Percentiles rank a stretch among this genome's conserved stretches.
Conservation (phyloP, 2,329 filamentous ascomycete genomes). For the Diaporthe ampelina region DNA sequence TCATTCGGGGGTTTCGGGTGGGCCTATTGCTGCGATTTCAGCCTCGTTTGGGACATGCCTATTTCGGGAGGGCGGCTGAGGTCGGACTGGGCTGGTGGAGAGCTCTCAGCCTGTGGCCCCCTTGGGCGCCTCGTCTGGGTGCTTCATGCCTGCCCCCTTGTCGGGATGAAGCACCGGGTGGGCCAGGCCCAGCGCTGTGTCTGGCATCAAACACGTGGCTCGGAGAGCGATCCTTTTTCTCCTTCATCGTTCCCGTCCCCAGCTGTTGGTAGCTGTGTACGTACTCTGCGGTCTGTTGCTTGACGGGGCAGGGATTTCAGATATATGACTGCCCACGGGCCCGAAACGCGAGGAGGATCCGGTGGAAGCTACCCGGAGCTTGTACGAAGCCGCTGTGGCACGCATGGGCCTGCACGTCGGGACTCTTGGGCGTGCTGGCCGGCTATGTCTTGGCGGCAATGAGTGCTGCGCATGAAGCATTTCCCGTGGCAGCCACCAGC, state of each 20-base stretch:
- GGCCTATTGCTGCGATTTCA: constrained; percentile 32
- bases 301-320: constrained; percentile 14
- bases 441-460: background rate
- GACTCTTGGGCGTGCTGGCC: background rate
- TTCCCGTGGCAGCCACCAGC: background rate
- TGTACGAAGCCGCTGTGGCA: constrained; percentile 14
- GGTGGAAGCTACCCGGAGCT: constrained; percentile 15
- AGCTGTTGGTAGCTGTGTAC: background rate
- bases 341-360: constrained; percentile 22
- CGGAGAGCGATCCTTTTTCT: constrained; percentile 11
- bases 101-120: constrained; percentile 16
- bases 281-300: background rate
- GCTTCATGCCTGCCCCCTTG: constrained; percentile 25
- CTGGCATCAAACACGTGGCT: constrained; percentile 31
- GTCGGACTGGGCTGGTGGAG: constrained; percentile 16
- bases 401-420: constrained; percentile 1
- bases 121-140: constrained; percentile 12
- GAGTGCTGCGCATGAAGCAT: background rate
- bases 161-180: constrained; percentile 26
- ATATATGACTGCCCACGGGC: constrained; percentile 20
- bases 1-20: constrained; percentile 32
- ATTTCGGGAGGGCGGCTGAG: constrained; percentile 27
- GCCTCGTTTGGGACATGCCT: constrained; percentile 31
- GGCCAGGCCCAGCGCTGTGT: constrained; percentile 17
- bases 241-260: background rate